Evolutionary conservation across 768 basidiomycete species (phyloP), one percentile per base, ranked within the genome.

Genomic region (button mushroom (Agaricus bisporus)): DNA sequence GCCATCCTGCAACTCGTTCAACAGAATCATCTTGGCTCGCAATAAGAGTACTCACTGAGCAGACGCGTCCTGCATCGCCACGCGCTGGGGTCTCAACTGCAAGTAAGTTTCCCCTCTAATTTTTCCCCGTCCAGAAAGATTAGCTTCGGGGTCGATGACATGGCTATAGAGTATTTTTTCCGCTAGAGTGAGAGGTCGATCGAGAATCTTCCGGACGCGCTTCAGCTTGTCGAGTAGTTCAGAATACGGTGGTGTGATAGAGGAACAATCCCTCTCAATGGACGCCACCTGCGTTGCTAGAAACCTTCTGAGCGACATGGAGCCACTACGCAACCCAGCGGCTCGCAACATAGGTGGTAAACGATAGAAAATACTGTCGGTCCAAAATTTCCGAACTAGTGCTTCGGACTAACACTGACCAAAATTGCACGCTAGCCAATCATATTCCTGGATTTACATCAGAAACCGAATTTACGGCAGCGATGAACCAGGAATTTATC

Each of bases 121-220:
- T 59, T 79, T 83, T 28, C 82, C 81, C 26, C 81, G 80, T 42
- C 78, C 70, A 35, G 78, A 77, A 44, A 95, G 70, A 50, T 74
- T 82, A 61, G 83, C 82, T 54, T 86, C 81, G 4, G 91, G 91
- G 60, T 95, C 80, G 58, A 81, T 70, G 51, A 98, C 73, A 70
- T 99, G 97, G 61, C 91, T 86, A 71, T 97, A 98, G 28, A 99
- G 77, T 41, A 98, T 95, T 77, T 99, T 99, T 71, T 99, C 97
- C 18, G 95, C 88, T n/a, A 99, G 77, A 2, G 94, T 92, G 51
- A 99, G 72, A 36, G 94, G 95, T 50, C 85, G 76, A 59, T 82
- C 75, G 60, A 98, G 77, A 42, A 88, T 69, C 51, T 76, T 66
- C 41, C 88, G 82, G 49, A 92, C 90, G 49, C 70, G 70, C 49